These are phyloP conservation scores for Ochromonas danica DNA, from an alignment of 108 stramenopile genomes.

Conservation along the genomic window DNA sequence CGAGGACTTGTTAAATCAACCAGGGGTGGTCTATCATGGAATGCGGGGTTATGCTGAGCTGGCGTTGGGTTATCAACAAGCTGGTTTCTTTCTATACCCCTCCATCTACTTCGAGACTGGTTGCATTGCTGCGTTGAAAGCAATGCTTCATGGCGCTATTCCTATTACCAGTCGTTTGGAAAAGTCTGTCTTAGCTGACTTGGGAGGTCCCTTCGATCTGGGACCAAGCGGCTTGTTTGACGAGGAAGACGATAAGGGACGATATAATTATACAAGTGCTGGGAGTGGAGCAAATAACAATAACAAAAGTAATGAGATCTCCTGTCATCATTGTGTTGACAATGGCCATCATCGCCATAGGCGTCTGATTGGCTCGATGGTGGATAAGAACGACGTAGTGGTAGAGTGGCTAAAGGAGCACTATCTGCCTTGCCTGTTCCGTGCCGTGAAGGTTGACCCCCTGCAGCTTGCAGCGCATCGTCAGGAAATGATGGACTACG, in stretches of 20 bases:
- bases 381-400: not conserved
- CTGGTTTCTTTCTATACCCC: slow-evolving; percentile 59
- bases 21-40: slow-evolving; percentile 53
- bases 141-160: slow-evolving; percentile 58
- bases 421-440: not conserved
- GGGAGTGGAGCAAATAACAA: not conserved
- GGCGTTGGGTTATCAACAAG: slow-evolving; percentile 42
- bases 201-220: not conserved
- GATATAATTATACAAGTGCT: not conserved
- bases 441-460: too few species aligned
- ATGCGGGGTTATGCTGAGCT: slow-evolving; percentile 52
- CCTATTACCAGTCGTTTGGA: slow-evolving; percentile 53
- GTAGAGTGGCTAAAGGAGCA: not conserved
- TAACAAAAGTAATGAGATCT: not conserved
- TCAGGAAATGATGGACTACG: too few species aligned
- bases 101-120: slow-evolving; percentile 59
- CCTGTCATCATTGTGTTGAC: not conserved
- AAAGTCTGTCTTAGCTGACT: slow-evolving; percentile 1
- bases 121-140: slow-evolving; percentile 58
- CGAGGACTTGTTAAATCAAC: slow-evolving; percentile 33
- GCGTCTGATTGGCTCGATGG: too few species aligned
- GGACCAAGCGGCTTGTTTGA: not conserved
- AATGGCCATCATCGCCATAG: not conserved
- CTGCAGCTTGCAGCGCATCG: too few species aligned
- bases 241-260: not conserved